These are phyloP conservation scores for Gardenia jasminoides DNA, from an alignment of 257 asterid genomes.

Conservation along the genomic window DNA sequence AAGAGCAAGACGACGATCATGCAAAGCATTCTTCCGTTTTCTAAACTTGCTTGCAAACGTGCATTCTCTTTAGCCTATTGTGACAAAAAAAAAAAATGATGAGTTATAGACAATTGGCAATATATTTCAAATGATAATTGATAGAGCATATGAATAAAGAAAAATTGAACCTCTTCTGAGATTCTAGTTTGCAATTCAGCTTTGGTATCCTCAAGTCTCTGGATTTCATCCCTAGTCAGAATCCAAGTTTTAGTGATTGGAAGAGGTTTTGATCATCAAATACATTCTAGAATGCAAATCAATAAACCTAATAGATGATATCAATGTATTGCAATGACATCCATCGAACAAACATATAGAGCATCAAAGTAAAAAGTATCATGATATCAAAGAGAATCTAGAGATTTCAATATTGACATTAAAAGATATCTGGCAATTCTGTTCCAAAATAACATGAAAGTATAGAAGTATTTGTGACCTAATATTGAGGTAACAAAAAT, in stretches of 20 bases:
- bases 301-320: neutral
- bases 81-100: conserved; percentile 20
- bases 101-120: conserved; percentile 5
- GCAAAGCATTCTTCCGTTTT: conserved; percentile 64
- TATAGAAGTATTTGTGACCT: neutral
- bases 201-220: conserved; percentile 59
- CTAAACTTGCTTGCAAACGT: conserved; percentile 56
- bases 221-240: conserved; percentile 60
- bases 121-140: conserved; percentile 5
- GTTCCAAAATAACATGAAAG: conserved; percentile 10
- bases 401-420: neutral
- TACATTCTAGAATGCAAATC: neutral
- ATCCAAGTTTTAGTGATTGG: conserved; percentile 19
- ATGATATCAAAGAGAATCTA: neutral
- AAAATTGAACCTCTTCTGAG: conserved; percentile 60
- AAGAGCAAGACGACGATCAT: conserved; percentile 71
- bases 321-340: neutral
- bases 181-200: conserved; percentile 56
- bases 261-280: conserved; percentile 1
- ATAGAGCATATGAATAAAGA: conserved; percentile 13
- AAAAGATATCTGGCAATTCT: neutral
- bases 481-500: conserved; percentile 22
- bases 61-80: conserved; percentile 56
- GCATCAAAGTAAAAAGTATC: neutral
- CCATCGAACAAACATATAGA: neutral